A percentile compares a stretch with the other conserved stretches of the same genome.
phyloP scores from a whole-genome alignment of 768 basidiomycete species.

The Hygrophoropsis aurantiaca region DNA sequence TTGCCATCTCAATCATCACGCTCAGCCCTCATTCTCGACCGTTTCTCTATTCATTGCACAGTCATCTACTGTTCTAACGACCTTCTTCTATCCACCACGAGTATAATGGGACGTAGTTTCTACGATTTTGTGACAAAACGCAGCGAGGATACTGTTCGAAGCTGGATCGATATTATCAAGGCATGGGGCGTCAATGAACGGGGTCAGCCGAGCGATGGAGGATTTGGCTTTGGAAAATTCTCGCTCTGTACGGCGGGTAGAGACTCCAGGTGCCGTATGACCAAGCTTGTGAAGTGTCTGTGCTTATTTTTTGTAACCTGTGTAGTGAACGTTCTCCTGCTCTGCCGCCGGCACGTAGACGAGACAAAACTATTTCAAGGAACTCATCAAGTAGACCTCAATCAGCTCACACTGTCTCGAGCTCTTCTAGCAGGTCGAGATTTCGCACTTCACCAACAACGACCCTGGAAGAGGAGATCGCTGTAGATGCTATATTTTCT shows the following conservation, averaged over 20 bases:
- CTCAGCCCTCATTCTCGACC: slow-evolving; percentile 79
- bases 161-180: slow-evolving; percentile 78
- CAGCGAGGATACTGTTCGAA: slow-evolving; percentile 66
- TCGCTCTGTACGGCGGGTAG: slow-evolving; percentile 54
- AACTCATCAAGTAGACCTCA: slow-evolving; percentile 7
- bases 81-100: slow-evolving; percentile 57
- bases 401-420: slow-evolving; percentile 5
- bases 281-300: slow-evolving; percentile 1
- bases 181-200: slow-evolving; percentile 84
- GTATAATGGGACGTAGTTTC: slow-evolving; percentile 63
- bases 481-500: slow-evolving; percentile 81
- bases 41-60: slow-evolving; percentile 66
- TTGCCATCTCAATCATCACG: slow-evolving; percentile 71
- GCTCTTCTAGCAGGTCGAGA: slow-evolving; percentile 9
- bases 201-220: slow-evolving; percentile 80
- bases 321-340: slow-evolving; percentile 27
- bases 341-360: slow-evolving; percentile 26
- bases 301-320: slow-evolving; percentile 1
- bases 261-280: slow-evolving; percentile 51
- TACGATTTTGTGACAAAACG: slow-evolving; percentile 70
- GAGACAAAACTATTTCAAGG: slow-evolving; percentile 20
- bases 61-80: slow-evolving; percentile 77
- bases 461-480: slow-evolving; percentile 34
- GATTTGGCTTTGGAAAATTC: slow-evolving; percentile 82
- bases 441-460: slow-evolving; percentile 5